Conservation (phyloP, 2,329 filamentous ascomycete species). For the Penicillium sp. region DNA sequence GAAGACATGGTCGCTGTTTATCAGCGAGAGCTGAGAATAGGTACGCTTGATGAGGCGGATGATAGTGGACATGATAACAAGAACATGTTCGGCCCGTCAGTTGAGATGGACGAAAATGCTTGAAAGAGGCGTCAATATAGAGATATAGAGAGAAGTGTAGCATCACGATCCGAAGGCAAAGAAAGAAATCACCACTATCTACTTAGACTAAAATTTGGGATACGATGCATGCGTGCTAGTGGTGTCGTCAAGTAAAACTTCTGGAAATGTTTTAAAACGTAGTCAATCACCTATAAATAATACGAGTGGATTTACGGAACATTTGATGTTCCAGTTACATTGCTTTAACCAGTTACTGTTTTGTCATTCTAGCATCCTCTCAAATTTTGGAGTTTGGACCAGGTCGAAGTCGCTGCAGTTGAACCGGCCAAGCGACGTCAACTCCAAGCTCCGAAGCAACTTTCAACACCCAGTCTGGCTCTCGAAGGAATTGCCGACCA, state of each 20-base stretch:
- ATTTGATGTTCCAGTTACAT: neutral
- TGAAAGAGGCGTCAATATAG: neutral
- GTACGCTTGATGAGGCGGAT: neutral
- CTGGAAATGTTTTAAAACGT: neutral
- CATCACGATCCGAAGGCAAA: neutral
- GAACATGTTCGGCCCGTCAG: neutral
- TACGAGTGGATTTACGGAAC: neutral
- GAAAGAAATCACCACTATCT: too few species aligned
- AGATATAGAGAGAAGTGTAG: neutral
- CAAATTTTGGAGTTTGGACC: neutral
- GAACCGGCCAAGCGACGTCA: neutral
- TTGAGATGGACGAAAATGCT: neutral
- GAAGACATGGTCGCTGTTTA: neutral
- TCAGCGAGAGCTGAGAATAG: neutral
- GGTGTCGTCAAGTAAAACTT: neutral
- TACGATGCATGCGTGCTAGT: neutral
- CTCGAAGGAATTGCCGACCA: neutral
- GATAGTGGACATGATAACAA: neutral
- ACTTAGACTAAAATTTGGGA: too few species aligned
- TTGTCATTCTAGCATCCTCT: neutral
- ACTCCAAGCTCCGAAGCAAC: neutral
- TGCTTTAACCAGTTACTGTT: neutral
- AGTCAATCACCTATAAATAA: neutral
- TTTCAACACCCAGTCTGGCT: neutral
- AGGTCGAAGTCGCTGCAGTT: neutral